Conservation (phyloP, 2,329 filamentous ascomycete species). For the Colletotrichum eleusines region DNA sequence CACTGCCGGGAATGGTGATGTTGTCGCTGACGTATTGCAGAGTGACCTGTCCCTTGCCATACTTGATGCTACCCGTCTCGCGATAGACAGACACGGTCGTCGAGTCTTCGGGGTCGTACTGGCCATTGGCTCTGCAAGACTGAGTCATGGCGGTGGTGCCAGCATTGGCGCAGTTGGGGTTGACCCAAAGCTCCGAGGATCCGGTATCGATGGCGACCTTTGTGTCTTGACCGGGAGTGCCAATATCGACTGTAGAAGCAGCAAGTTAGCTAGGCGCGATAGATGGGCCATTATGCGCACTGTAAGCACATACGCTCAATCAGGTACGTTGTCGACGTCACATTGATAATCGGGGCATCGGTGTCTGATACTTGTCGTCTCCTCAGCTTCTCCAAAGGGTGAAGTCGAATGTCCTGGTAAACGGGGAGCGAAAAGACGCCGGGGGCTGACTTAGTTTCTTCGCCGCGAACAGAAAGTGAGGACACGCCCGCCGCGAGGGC, state of each 20-base stretch:
- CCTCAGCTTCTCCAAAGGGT: conserved; percentile 36
- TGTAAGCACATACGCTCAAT: conserved; percentile 36
- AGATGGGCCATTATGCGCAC: no score
- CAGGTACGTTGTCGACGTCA: conserved; percentile 42
- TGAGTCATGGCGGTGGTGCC: conserved; percentile 49
- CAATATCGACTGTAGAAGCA: conserved; percentile 43
- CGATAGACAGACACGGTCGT: conserved; percentile 42
- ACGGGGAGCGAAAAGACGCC: conserved; percentile 41
- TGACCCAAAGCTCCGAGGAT: conserved; percentile 68
- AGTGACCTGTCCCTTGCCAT: conserved; percentile 48
- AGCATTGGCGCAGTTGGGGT: conserved; percentile 60
- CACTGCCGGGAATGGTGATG: conserved; percentile 47
- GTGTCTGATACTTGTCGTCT: conserved; percentile 37
- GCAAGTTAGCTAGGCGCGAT: not conserved
- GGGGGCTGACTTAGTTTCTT: conserved; percentile 24
- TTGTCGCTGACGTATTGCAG: conserved; percentile 49
- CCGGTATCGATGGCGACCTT: conserved; percentile 64
- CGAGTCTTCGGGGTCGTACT: conserved; percentile 51
- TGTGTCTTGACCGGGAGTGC: conserved; percentile 56
- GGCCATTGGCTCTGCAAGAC: conserved; percentile 57
- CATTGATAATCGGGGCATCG: conserved; percentile 37
- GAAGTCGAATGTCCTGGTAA: conserved; percentile 40
- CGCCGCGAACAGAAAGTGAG: conserved; percentile 17
- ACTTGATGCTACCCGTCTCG: conserved; percentile 44
- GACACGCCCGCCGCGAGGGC: conserved; percentile 30